phyloP scores from a whole-genome alignment of 1,284 basidiomycete genomes.

The Jaminaea rosea region DNA sequence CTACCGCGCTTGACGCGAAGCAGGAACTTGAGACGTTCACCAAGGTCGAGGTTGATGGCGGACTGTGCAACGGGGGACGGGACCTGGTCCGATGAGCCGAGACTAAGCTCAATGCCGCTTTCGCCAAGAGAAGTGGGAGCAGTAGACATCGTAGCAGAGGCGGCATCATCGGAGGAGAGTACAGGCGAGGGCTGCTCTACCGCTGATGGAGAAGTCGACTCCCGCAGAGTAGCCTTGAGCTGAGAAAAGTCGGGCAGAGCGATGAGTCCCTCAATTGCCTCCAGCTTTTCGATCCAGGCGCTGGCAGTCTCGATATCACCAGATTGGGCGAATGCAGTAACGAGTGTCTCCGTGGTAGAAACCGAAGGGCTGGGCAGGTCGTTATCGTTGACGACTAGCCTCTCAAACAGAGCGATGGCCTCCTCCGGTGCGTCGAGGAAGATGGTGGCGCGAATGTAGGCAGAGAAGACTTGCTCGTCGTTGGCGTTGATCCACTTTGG shows the following conservation, averaged over 20 bases:
- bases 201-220: not conserved
- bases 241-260: not conserved
- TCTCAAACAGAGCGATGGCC: not conserved
- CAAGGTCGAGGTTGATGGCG: constrained; percentile 32
- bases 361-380: not conserved
- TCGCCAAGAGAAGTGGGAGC: constrained; percentile 7
- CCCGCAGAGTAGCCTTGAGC: not conserved
- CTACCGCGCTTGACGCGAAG: constrained; percentile 7
- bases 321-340: not conserved
- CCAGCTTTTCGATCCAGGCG: not conserved
- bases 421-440: not conserved
- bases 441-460: not conserved
- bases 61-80: constrained; percentile 27
- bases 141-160: constrained; percentile 17
- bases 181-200: constrained; percentile 3
- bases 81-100: no score
- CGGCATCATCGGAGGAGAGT: constrained; percentile 8
- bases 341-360: not conserved
- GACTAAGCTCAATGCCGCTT: no score
- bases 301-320: not conserved
- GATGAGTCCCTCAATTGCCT: not conserved
- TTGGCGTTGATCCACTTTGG: not conserved
- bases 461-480: not conserved
- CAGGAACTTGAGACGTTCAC: constrained; percentile 7
- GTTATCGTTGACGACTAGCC: not conserved